A percentile compares a stretch with the other conserved stretches of the same genome.
phyloP scores from a whole-genome alignment of 306 rosid genomes.

The Benincasa hispida region DNA sequence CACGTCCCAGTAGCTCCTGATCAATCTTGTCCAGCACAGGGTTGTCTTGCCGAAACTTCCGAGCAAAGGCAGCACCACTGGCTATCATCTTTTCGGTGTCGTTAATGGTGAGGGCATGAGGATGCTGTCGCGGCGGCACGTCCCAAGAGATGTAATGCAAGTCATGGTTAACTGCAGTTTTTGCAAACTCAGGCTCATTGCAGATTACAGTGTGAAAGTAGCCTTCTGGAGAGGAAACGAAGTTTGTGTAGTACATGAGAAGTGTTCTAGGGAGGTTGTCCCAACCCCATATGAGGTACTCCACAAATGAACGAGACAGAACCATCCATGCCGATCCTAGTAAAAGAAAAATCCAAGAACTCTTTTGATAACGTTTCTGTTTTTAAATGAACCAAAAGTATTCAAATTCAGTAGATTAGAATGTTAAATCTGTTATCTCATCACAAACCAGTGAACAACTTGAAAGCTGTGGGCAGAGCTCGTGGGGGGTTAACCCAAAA shows the following conservation, averaged over 20 bases:
- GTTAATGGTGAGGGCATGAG: slow-evolving; percentile 55
- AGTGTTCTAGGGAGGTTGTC: slow-evolving; percentile 88
- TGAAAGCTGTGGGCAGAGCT: slow-evolving; percentile 62
- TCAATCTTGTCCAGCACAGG: slow-evolving; percentile 57
- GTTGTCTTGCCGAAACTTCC: slow-evolving; percentile 52
- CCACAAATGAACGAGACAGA: slow-evolving; percentile 63
- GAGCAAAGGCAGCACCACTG: slow-evolving; percentile 73
- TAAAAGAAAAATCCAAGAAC: background rate
- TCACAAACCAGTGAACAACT: slow-evolving; percentile 73
- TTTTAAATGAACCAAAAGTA: background rate
- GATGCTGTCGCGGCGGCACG: slow-evolving; percentile 76
- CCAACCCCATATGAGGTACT: slow-evolving; percentile 85
- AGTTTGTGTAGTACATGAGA: slow-evolving; percentile 87
- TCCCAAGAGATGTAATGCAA: slow-evolving; percentile 89
- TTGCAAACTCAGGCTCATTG: slow-evolving; percentile 59
- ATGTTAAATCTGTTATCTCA: background rate
- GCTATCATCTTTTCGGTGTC: slow-evolving; percentile 62
- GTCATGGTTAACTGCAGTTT: slow-evolving; percentile 63
- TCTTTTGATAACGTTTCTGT: background rate
- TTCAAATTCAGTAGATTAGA: background rate
- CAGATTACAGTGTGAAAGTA: slow-evolving; percentile 88
- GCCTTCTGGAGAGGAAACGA: slow-evolving; percentile 92
- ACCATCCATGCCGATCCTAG: slow-evolving; percentile 98
- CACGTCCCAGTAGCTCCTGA: slow-evolving; percentile 28
- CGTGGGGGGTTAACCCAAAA: slow-evolving; percentile 62